phyloP scores from a whole-genome alignment of 352 stramenopile species.

The Phytophthora rubi region DNA sequence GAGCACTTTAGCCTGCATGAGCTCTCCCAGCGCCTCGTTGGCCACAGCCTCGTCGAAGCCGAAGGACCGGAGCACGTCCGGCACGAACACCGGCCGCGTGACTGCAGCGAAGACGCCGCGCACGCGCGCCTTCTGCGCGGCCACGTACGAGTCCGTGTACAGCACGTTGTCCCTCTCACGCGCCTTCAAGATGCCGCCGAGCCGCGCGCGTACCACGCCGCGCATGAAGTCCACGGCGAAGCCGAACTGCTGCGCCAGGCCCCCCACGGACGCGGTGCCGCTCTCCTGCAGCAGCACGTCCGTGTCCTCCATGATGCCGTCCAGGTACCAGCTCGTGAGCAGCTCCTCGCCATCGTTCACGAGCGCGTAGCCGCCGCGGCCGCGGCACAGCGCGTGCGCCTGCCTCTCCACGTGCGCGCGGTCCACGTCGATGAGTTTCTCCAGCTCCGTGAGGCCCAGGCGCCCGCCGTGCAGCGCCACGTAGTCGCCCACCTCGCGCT shows the following conservation, averaged over 20 bases:
- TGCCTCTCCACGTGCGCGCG: constrained; percentile 74
- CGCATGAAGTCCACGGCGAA: constrained; percentile 88
- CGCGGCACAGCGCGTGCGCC: constrained; percentile 50
- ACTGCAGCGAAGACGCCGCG: constrained; percentile 71
- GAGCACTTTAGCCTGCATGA: constrained; percentile 61
- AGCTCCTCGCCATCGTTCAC: constrained; percentile 83
- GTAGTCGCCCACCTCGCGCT: constrained; percentile 79
- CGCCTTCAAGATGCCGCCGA: constrained; percentile 68
- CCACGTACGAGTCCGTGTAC: constrained; percentile 81
- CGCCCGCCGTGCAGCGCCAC: constrained; percentile 71
- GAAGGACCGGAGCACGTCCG: constrained; percentile 61
- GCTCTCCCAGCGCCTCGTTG: constrained; percentile 60
- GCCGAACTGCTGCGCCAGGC: constrained; percentile 81
- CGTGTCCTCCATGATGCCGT: constrained; percentile 87
- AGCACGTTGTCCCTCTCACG: constrained; percentile 72
- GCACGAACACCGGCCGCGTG: constrained; percentile 73
- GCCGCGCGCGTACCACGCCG: constrained; percentile 66
- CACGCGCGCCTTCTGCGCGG: constrained; percentile 64
- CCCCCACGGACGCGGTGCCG: constrained; percentile 69
- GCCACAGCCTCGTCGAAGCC: constrained; percentile 74
- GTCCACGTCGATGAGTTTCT: constrained; percentile 76
- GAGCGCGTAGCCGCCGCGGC: constrained; percentile 39
- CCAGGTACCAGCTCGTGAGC: constrained; percentile 81
- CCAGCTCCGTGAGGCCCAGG: constrained; percentile 69
- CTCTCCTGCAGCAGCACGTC: constrained; percentile 78